Evolutionary conservation across 108 stramenopile genomes (phyloP).

Genomic region (Parietichytrium sp.): DNA sequence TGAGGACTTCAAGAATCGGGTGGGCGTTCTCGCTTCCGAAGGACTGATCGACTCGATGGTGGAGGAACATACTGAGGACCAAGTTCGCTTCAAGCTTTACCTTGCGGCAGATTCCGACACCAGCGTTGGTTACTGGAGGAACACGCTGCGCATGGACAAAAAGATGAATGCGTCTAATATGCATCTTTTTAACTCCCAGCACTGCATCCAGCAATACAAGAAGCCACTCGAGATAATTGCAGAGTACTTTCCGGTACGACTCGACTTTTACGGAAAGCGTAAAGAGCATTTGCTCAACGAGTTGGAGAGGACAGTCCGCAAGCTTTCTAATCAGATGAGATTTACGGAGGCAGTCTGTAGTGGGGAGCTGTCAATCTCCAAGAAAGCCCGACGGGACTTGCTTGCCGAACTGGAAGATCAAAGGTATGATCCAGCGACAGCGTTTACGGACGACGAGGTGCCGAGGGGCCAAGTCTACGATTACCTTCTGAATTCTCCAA

Average conservation of each 20-base stretch:
- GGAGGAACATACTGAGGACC: conserved; percentile 80
- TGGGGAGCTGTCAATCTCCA: too few species aligned
- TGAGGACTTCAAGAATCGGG: conserved; percentile 70
- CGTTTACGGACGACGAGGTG: too few species aligned
- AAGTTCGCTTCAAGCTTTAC: conserved; percentile 71
- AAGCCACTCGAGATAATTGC: conserved; percentile 72
- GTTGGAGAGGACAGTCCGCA: conserved; percentile 62
- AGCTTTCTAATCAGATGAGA: conserved; percentile 71
- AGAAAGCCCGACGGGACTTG: too few species aligned
- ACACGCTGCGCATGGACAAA: conserved; percentile 68
- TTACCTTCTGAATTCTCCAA: conserved; percentile 77
- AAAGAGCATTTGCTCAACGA: conserved; percentile 69
- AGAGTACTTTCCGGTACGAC: conserved; percentile 71
- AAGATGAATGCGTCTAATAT: conserved; percentile 75
- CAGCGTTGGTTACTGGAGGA: conserved; percentile 59
- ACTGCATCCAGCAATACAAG: conserved; percentile 66
- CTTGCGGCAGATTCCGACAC: conserved; percentile 59
- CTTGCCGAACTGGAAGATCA: too few species aligned
- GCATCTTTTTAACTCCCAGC: conserved; percentile 76
- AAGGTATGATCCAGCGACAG: too few species aligned
- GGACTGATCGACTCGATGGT: conserved; percentile 66
- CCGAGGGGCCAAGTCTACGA: too few species aligned
- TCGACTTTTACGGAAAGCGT: conserved; percentile 72
- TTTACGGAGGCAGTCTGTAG: conserved; percentile 75
- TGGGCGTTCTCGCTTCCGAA: conserved; percentile 67